These are phyloP conservation scores for Phaeophleospora eucalypticola DNA, from an alignment of 2,329 filamentous ascomycete genomes.

Conservation along the genomic window DNA sequence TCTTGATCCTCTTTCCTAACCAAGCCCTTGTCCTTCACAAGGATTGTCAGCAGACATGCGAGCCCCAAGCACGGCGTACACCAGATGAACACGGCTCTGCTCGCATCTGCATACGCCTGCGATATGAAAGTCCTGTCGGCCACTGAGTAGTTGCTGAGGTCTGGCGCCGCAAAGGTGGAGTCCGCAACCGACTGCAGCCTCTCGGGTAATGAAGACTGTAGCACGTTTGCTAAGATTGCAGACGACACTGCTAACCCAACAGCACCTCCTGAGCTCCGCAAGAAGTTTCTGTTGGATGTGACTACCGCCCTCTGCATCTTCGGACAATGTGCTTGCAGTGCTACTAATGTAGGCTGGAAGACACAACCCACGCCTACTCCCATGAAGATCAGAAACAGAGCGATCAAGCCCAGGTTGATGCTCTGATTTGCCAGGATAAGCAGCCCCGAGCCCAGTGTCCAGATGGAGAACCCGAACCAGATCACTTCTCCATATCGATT, in stretches of 20 bases:
- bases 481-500: constrained; percentile 59
- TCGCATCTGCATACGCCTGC: constrained; percentile 36
- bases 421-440: constrained; percentile 47
- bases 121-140: constrained; percentile 39
- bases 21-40: constrained; percentile 42
- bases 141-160: constrained; percentile 32
- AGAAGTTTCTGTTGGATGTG: constrained; percentile 60
- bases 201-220: constrained; percentile 36
- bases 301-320: constrained; percentile 58
- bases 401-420: constrained; percentile 48
- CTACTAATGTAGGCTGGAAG: constrained; percentile 54
- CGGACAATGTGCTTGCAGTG: constrained; percentile 46
- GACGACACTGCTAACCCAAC: constrained; percentile 56
- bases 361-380: constrained; percentile 53
- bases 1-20: constrained; percentile 24
- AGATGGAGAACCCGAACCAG: constrained; percentile 46
- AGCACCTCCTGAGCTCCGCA: constrained; percentile 57
- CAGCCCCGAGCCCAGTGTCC: constrained; percentile 53
- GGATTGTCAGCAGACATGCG: constrained; percentile 48
- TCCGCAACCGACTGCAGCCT: constrained; percentile 37
- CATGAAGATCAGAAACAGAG: constrained; percentile 48
- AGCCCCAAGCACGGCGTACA: constrained; percentile 52
- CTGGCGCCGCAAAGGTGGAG: constrained; percentile 37
- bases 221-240: constrained; percentile 42
- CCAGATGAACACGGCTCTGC: constrained; percentile 53